Conservation (phyloP, 139 green algal genomes). For the Mychonastes homosphaera region DNA sequence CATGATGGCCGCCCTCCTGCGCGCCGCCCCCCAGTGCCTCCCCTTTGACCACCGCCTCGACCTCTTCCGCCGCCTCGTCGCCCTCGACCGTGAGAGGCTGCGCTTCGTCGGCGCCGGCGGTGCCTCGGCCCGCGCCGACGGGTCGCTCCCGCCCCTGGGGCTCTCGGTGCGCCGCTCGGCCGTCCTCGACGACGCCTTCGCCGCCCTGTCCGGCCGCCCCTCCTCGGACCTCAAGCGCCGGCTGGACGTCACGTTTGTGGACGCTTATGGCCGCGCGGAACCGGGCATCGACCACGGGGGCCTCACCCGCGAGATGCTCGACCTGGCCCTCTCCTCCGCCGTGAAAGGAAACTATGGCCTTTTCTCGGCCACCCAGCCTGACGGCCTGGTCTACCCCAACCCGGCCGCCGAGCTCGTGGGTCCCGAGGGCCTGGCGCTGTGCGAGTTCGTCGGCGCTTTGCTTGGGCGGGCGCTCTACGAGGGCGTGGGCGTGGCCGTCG, state of each 20-base stretch:
- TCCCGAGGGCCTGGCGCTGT: slow-evolving; percentile 29
- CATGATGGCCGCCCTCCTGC: slow-evolving; percentile 41
- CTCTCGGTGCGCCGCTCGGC: slow-evolving; percentile 21
- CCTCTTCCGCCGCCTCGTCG: slow-evolving; percentile 28
- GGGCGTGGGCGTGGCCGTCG: slow-evolving; percentile 63
- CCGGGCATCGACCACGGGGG: slow-evolving; percentile 75
- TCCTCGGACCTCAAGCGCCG: slow-evolving; percentile 40
- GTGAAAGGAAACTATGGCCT: slow-evolving; percentile 39
- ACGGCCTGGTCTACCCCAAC: slow-evolving; percentile 48
- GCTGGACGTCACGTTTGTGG: slow-evolving; percentile 54
- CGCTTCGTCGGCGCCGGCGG: slow-evolving; percentile 9
- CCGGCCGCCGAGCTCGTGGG: slow-evolving; percentile 44
- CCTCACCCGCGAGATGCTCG: slow-evolving; percentile 75
- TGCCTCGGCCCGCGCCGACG: slow-evolving; percentile 29
- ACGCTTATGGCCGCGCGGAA: slow-evolving; percentile 36
- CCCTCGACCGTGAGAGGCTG: not conserved
- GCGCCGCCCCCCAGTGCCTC: slow-evolving; percentile 48
- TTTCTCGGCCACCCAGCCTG: slow-evolving; percentile 34
- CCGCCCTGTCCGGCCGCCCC: slow-evolving; percentile 23
- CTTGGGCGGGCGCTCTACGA: slow-evolving; percentile 69
- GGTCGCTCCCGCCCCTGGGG: slow-evolving; percentile 26
- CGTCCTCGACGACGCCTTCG: slow-evolving; percentile 47
- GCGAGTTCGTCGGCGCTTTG: slow-evolving; percentile 63
- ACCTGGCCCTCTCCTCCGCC: slow-evolving; percentile 32
- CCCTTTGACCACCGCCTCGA: slow-evolving; percentile 52